Conservation (phyloP, 2,329 filamentous ascomycete species). For the Aschersonia sp. region DNA sequence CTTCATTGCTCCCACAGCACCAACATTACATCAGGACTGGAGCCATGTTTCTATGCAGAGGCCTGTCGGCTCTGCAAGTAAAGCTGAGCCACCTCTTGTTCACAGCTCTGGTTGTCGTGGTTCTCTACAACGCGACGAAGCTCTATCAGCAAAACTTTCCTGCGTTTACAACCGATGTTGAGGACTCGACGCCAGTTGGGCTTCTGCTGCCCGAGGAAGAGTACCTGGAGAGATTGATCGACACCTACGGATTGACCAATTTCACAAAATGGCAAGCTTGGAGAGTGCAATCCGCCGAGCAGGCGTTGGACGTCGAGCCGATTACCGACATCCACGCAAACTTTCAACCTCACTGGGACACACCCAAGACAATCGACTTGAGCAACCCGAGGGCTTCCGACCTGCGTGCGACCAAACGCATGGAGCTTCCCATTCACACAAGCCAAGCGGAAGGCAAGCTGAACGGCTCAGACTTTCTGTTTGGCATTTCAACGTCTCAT, state of each 20-base stretch:
- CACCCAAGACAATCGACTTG: constrained; percentile 11
- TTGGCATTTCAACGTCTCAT: constrained; percentile 29
- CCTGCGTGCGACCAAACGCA: constrained; percentile 13
- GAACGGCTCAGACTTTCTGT: constrained; percentile 25
- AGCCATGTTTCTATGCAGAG: constrained; percentile 13
- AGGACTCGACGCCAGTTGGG: constrained; percentile 5
- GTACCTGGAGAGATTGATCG: constrained; percentile 15
- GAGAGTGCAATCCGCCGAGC: constrained; percentile 15
- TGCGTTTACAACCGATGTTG: constrained; percentile 2
- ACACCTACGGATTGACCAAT: constrained; percentile 14
- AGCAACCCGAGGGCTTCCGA: constrained; percentile 10
- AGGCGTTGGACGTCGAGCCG: constrained; percentile 12
- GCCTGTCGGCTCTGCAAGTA: constrained; percentile 9
- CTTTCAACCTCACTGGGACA: constrained; percentile 15
- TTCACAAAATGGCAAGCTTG: constrained; percentile 19
- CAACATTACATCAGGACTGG: constrained; percentile 3
- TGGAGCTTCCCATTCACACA: constrained; percentile 18
- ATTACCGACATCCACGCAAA: constrained; percentile 15
- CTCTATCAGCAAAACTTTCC: constrained; percentile 4
- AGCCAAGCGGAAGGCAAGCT: constrained; percentile 16
- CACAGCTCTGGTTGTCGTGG: constrained; percentile 10
- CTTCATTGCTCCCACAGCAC: constrained; percentile 1
- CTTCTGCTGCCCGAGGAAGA: constrained; percentile 15
- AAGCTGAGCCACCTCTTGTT: constrained; percentile 10
- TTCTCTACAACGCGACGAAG: constrained; percentile 11